Base-by-base conservation (phyloP, 768 basidiomycete species). In the Multifurca ochricompacta region DNA sequence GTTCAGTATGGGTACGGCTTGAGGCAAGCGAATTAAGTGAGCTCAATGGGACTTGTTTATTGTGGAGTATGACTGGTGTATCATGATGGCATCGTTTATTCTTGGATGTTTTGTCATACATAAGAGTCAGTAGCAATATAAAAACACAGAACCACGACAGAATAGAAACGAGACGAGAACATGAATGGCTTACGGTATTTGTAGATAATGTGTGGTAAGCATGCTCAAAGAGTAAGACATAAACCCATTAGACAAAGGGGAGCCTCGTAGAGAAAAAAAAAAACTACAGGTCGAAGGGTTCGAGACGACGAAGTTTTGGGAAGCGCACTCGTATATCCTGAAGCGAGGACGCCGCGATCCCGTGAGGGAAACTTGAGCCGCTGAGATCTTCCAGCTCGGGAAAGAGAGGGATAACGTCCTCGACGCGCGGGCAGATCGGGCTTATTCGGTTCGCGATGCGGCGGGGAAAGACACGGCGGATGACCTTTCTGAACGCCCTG, bases 331-430 rank as follows among this genome's bases (percentile, higher is more conserved):
- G 51, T 37, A 57, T 57, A 19, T 57, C 51, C 32, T 57, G 56
- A 2, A 57, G 45, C 3, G 51, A 57, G 1, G 56, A 57, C 21
- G 50, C 56, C 8, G 44, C 50, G 19, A 57, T 47, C 16, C 56
- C 56, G 9, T 57, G 39, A 1, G 49, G 56, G 37, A 52, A 57
- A 34, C 51, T 57, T 4, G 51, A 57, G 4, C 56, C 56, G 27
- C 56, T 57, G 32, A 57, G 51, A n/a, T 52, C 56, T 18, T 52
- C 56, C 9, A 57, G 56, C 27, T 57, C 56, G 6, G 56, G 56
- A n/a, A 57, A 56, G 6, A 56, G 55, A 14, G 55, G 55, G 39
- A 56, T 50, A 37, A 56, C 55, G 39, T 56, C 55, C 44, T 56
- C 55, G 2, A 56, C 45, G 25, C 55, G 55, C 27, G 55, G 55